Conservation (phyloP, 2,329 filamentous ascomycete genomes). For the Penicillium sp. region DNA sequence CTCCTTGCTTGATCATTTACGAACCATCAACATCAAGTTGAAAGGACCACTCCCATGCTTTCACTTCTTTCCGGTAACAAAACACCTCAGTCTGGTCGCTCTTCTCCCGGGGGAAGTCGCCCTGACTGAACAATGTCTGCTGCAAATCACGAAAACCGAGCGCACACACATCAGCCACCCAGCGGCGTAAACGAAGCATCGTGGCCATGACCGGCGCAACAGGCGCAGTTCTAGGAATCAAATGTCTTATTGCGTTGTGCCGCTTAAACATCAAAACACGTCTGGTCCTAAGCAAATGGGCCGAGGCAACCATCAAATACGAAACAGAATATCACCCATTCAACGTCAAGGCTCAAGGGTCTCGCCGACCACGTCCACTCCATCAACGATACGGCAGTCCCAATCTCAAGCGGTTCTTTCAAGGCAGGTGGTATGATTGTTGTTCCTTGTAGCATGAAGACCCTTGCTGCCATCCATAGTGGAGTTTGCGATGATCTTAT, state of each 20-base stretch:
- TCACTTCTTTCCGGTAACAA: conserved; percentile 21
- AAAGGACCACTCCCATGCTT: conserved; percentile 15
- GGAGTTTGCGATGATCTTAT: conserved; percentile 52
- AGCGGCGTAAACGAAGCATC: conserved; percentile 41
- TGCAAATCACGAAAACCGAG: background rate
- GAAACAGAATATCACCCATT: conserved; percentile 46
- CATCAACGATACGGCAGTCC: conserved; percentile 49
- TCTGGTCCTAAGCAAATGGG: conserved; percentile 54
- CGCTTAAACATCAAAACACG: conserved; percentile 52
- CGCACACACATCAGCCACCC: background rate
- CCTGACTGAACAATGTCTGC: conserved; percentile 6
- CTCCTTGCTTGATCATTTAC: background rate
- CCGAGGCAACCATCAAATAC: conserved; percentile 51
- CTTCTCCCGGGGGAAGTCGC: conserved; percentile 14
- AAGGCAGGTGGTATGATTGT: conserved; percentile 51
- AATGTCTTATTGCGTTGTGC: conserved; percentile 45
- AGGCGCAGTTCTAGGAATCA: conserved; percentile 49
- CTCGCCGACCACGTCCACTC: conserved; percentile 45
- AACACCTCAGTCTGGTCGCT: conserved; percentile 21
- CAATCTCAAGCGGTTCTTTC: conserved; percentile 51
- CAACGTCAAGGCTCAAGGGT: conserved; percentile 42
- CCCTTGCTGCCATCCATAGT: conserved; percentile 45
- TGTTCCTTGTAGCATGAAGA: conserved; percentile 54
- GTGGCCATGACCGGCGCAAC: conserved; percentile 56
- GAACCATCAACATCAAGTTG: background rate